Conservation (phyloP, 495 filamentous ascomycete genomes). For the Lichenothelia convexa region DNA sequence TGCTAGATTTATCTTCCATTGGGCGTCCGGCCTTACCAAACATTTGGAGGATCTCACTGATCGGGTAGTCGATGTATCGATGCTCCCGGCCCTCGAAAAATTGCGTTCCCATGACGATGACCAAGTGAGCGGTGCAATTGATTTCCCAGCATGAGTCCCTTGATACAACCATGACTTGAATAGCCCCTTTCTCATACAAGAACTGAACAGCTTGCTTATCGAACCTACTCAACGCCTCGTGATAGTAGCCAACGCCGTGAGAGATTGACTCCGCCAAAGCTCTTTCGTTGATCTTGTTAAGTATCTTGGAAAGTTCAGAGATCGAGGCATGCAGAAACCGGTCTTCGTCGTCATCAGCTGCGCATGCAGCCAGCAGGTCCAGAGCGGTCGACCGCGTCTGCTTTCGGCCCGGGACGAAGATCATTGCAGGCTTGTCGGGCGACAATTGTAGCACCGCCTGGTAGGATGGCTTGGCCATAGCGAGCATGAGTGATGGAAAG, state of each 20-base stretch:
- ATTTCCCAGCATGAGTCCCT: constrained; percentile 96
- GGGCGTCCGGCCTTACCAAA: constrained; percentile 81
- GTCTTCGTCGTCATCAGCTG: constrained; percentile 83
- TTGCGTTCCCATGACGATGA: constrained; percentile 96
- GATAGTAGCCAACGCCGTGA: constrained; percentile 93
- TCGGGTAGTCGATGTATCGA: constrained; percentile 90
- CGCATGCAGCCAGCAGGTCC: constrained; percentile 67
- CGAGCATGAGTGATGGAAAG: constrained; percentile 93
- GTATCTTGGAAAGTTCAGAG: constrained; percentile 62
- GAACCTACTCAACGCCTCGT: constrained; percentile 71
- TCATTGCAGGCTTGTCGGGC: constrained; percentile 67
- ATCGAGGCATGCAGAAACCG: constrained; percentile 71
- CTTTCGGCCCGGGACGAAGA: constrained; percentile 87
- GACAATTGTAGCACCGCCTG: constrained; percentile 70
- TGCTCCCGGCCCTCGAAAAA: constrained; percentile 96
- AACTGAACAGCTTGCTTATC: constrained; percentile 90
- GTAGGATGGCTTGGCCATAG: constrained; percentile 91
- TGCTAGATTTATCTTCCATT: constrained; percentile 58
- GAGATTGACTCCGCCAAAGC: constrained; percentile 80
- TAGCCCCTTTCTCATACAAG: constrained; percentile 76
- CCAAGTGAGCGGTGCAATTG: constrained; percentile 68
- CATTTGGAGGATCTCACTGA: constrained; percentile 98
- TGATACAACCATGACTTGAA: constrained; percentile 84
- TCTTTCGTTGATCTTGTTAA: constrained; percentile 65
- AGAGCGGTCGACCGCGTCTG: constrained; percentile 78